phyloP scores from a whole-genome alignment of 176 grass and related monocot species.

The Pharus latifolius region DNA sequence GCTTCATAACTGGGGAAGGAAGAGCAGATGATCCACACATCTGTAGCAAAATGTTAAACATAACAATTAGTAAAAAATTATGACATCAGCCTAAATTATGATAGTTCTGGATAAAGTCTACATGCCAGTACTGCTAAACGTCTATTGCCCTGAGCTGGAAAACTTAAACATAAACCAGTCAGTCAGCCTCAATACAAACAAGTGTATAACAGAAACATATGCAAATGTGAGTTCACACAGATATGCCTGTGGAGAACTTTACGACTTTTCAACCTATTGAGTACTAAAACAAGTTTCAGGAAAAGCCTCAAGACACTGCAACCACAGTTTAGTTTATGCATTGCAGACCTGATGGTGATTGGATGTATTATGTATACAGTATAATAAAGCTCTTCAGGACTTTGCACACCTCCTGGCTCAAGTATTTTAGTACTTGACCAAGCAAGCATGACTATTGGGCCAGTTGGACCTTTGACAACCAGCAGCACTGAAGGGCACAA shows the following conservation, averaged over 20 bases:
- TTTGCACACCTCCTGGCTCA: background rate
- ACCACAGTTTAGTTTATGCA: background rate
- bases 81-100: background rate
- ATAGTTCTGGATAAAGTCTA: background rate
- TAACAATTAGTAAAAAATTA: background rate
- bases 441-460: background rate
- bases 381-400: background rate
- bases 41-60: slow-evolving; percentile 33
- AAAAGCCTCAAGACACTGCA: background rate
- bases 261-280: background rate
- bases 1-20: slow-evolving; percentile 86
- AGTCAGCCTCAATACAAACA: background rate
- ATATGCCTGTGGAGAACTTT: background rate
- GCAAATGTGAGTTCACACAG: background rate
- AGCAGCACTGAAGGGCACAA: no score
- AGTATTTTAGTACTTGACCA: background rate
- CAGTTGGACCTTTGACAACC: background rate
- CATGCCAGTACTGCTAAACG: background rate
- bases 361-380: background rate
- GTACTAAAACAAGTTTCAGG: background rate
- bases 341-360: background rate
- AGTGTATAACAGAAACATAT: background rate
- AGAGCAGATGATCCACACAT: slow-evolving; percentile 98
- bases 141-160: background rate
- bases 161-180: background rate